Percentiles rank a stretch among this genome's conserved stretches.
Conservation (phyloP, 805 yeast species). For the Priceomyces fermenticarens region DNA sequence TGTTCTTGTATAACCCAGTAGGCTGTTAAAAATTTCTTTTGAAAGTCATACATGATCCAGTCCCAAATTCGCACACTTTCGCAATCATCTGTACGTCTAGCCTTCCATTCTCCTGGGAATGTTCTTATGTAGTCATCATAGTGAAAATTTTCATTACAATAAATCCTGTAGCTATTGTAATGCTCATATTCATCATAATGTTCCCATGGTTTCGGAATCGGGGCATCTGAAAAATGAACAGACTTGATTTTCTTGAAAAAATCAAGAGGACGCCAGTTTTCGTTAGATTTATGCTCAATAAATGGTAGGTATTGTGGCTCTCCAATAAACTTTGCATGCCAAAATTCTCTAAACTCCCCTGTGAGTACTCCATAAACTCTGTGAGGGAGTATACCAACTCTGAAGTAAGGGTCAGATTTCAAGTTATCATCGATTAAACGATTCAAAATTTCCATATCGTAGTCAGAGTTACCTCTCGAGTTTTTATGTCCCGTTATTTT, state of each 20-base stretch:
- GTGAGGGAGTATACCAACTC: constrained; percentile 46
- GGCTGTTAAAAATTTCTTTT: background rate
- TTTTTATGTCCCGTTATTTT: constrained; percentile 14
- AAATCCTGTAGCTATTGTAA: constrained; percentile 23
- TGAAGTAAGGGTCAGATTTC: constrained; percentile 6
- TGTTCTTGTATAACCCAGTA: constrained; percentile 1
- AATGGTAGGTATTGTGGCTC: constrained; percentile 44
- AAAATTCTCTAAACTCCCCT: constrained; percentile 41
- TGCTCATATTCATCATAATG: constrained; percentile 17
- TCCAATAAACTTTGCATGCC: constrained; percentile 40
- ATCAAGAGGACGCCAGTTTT: constrained; percentile 32
- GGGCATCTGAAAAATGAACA: constrained; percentile 65
- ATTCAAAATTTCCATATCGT: constrained; percentile 55
- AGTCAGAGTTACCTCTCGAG: constrained; percentile 32
- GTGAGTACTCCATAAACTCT: constrained; percentile 48
- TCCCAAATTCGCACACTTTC: constrained; percentile 30
- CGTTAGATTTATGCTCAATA: constrained; percentile 10
- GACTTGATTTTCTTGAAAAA: constrained; percentile 35
- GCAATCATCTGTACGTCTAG: constrained; percentile 24
- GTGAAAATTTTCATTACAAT: constrained; percentile 17
- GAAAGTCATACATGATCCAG: constrained; percentile 21
- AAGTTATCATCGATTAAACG: constrained; percentile 28
- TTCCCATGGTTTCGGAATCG: constrained; percentile 67
- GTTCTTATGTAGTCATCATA: constrained; percentile 11
- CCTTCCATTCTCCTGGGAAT: constrained; percentile 20